phyloP scores from a whole-genome alignment of 2,329 filamentous ascomycete genomes.

The Rugonectria rugulosa region DNA sequence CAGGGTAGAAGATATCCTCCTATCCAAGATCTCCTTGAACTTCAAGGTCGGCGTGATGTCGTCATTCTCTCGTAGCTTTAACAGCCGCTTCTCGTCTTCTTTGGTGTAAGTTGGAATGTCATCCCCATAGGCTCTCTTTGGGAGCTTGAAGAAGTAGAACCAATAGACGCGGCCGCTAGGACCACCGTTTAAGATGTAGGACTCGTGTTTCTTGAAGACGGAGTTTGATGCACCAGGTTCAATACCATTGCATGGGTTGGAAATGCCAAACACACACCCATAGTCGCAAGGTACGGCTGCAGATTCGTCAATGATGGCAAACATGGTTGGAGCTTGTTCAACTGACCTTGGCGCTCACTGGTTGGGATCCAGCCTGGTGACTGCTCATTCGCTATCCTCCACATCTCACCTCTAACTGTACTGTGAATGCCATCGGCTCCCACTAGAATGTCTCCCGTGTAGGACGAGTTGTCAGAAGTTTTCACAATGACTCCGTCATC shows the following conservation, averaged over 20 bases:
- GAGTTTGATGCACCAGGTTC: conserved; percentile 9
- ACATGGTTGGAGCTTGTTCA: background rate
- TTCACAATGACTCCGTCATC: conserved; percentile 21
- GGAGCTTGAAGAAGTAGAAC: conserved; percentile 14
- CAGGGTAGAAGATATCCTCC: conserved; percentile 39
- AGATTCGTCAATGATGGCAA: background rate
- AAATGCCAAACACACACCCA: conserved; percentile 23
- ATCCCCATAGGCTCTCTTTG: background rate
- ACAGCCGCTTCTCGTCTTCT: background rate
- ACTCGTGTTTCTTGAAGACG: conserved; percentile 4
- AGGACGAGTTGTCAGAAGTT: conserved; percentile 13
- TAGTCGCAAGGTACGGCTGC: conserved; percentile 15
- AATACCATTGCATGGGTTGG: conserved; percentile 9
- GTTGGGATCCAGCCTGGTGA: conserved; percentile 10
- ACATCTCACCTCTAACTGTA: conserved; percentile 43
- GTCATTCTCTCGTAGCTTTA: conserved; percentile 8
- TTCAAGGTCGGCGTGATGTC: conserved; percentile 9
- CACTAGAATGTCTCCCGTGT: conserved; percentile 46
- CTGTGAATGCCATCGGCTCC: conserved; percentile 53
- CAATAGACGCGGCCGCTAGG: conserved; percentile 11
- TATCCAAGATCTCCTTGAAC: conserved; percentile 42
- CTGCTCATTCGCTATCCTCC: conserved; percentile 16
- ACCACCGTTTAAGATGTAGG: conserved; percentile 12
- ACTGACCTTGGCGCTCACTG: conserved; percentile 15
- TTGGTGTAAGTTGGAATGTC: conserved; percentile 14